Conservation (phyloP, 371 early-diverging fungal genomes). For the Apophysomyces sp. region DNA sequence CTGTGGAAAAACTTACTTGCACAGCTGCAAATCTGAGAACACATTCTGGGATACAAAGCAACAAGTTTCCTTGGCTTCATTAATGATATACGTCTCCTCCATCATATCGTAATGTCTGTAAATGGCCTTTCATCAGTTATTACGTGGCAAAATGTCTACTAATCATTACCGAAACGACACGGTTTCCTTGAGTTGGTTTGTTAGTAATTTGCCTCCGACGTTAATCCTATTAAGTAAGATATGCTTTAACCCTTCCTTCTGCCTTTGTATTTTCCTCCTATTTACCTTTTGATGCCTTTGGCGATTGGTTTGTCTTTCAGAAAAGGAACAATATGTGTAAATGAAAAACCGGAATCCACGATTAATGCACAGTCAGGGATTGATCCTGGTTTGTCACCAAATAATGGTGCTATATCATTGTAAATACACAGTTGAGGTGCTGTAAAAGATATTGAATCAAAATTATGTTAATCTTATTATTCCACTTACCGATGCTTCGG, state of each 20-base stretch:
- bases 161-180: slow-evolving; percentile 73
- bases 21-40: slow-evolving; percentile 61
- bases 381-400: slow-evolving; percentile 40
- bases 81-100: slow-evolving; percentile 86
- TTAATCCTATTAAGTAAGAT: slow-evolving; percentile 54
- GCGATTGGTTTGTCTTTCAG: slow-evolving; percentile 54
- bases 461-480: neutral
- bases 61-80: slow-evolving; percentile 81
- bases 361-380: slow-evolving; percentile 67
- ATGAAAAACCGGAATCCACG: slow-evolving; percentile 83
- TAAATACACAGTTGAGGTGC: slow-evolving; percentile 45
- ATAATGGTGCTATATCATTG: slow-evolving; percentile 54
- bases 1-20: slow-evolving; percentile 48
- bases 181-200: slow-evolving; percentile 86
- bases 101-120: slow-evolving; percentile 85
- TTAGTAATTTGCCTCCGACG: slow-evolving; percentile 84
- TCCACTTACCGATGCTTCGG: slow-evolving; percentile 53
- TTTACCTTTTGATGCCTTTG: slow-evolving; percentile 50
- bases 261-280: neutral
- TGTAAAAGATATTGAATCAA: neutral
- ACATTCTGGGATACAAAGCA: slow-evolving; percentile 78
- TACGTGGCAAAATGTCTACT: neutral
- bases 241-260: neutral
- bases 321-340: slow-evolving; percentile 81
- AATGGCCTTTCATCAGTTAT: neutral